These are phyloP conservation scores for Didymella segeticola DNA, from an alignment of 2,329 filamentous ascomycete genomes.

Conservation along the genomic window DNA sequence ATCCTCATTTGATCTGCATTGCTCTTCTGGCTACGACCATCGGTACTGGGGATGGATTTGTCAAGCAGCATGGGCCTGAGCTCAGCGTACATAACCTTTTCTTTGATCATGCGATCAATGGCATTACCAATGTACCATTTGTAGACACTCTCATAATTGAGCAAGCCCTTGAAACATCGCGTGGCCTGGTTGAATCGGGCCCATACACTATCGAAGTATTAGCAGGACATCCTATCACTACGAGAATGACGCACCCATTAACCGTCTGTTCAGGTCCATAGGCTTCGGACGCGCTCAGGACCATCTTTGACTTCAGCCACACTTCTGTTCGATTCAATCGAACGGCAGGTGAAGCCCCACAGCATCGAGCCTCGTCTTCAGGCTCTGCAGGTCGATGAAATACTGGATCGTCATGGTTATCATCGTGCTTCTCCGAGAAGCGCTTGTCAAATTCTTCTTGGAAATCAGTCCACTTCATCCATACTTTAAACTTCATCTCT, in stretches of 20 bases:
- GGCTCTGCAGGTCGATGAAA: not conserved
- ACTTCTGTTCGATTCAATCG: constrained; percentile 43
- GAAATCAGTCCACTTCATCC: constrained; percentile 59
- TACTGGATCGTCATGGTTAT: constrained; percentile 22
- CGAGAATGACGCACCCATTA: constrained; percentile 58
- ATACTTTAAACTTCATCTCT: constrained; percentile 21
- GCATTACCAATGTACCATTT: constrained; percentile 65
- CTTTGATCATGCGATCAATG: constrained; percentile 67
- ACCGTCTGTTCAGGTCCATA: constrained; percentile 58
- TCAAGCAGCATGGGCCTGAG: constrained; percentile 73
- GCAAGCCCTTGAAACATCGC: constrained; percentile 74
- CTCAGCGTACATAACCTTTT: constrained; percentile 75
- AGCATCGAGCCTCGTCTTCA: not conserved
- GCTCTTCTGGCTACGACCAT: constrained; percentile 60
- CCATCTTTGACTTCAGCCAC: constrained; percentile 69
- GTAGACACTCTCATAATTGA: constrained; percentile 71
- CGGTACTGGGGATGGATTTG: constrained; percentile 67
- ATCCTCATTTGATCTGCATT: constrained; percentile 65
- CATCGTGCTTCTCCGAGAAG: too few species aligned
- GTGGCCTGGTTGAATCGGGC: constrained; percentile 72
- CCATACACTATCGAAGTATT: constrained; percentile 54
- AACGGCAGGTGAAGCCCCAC: constrained; percentile 1
- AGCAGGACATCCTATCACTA: not conserved
- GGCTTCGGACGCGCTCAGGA: constrained; percentile 67
- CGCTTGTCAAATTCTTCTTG: constrained; percentile 46